phyloP scores from a whole-genome alignment of 2,329 filamentous ascomycete genomes.

The Aureobasidium sp. region DNA sequence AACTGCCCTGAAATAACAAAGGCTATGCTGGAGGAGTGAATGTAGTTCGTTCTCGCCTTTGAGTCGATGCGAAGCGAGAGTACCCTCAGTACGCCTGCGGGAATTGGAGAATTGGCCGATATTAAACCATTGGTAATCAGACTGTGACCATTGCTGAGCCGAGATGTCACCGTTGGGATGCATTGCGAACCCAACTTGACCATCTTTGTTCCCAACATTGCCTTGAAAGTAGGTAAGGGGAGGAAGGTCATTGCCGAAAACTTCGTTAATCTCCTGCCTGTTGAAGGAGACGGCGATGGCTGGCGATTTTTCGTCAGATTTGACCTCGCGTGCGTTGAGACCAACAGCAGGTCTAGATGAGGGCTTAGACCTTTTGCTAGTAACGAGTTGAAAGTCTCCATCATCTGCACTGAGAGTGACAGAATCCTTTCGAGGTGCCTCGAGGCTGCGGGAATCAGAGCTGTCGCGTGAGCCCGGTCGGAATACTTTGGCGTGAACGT shows the following conservation, averaged over 20 bases:
- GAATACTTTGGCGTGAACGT: slow-evolving; percentile 25
- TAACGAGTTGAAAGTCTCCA: slow-evolving; percentile 24
- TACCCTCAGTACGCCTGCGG: slow-evolving; percentile 35
- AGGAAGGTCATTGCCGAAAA: slow-evolving; percentile 36
- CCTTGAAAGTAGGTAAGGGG: slow-evolving; percentile 30
- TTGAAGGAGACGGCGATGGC: slow-evolving; percentile 24
- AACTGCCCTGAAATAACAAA: slow-evolving; percentile 34
- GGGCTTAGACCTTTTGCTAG: slow-evolving; percentile 17
- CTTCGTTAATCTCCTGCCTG: slow-evolving; percentile 24
- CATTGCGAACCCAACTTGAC: slow-evolving; percentile 37
- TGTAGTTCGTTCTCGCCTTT: slow-evolving; percentile 27
- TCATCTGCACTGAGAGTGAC: background rate
- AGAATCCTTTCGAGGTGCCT: background rate
- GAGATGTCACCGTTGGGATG: slow-evolving; percentile 40
- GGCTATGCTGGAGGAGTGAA: slow-evolving; percentile 26
- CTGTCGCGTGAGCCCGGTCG: slow-evolving; percentile 18
- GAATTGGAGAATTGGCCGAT: slow-evolving; percentile 36
- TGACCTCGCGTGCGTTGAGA: slow-evolving; percentile 20
- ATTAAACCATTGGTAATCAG: slow-evolving; percentile 35
- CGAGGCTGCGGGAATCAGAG: background rate
- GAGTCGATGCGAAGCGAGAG: slow-evolving; percentile 32
- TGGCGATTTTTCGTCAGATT: slow-evolving; percentile 20
- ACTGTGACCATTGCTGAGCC: slow-evolving; percentile 37
- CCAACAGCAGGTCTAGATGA: slow-evolving; percentile 12
- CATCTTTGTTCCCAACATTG: slow-evolving; percentile 27